Percentiles rank a stretch among this genome's conserved stretches.
Conservation (phyloP, 148 eudicot genomes). For the Fagopyrum homotropicum region DNA sequence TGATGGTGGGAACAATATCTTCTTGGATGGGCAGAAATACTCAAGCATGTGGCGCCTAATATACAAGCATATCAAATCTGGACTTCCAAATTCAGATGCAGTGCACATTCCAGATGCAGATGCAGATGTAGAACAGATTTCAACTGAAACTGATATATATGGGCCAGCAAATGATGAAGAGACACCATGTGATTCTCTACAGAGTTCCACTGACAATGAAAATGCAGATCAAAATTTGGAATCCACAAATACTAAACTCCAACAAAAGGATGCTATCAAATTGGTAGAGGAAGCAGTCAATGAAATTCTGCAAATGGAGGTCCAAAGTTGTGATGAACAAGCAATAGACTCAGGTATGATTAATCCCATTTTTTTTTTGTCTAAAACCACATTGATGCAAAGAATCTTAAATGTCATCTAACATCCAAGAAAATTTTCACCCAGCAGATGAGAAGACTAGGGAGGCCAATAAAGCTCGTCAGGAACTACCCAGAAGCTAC, state of each 20-base stretch:
- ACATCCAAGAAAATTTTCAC: not conserved
- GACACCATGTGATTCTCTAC: conserved; percentile 10
- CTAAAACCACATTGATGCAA: not conserved
- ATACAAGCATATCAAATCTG: conserved; percentile 63
- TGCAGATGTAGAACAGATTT: conserved; percentile 4
- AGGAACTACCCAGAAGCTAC: conserved; percentile 22
- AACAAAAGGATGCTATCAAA: conserved; percentile 31
- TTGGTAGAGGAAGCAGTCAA: conserved; percentile 35
- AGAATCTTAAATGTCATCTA: not conserved
- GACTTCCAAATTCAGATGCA: conserved; percentile 11
- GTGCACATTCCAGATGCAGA: conserved; percentile 10
- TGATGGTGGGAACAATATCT: conserved; percentile 12
- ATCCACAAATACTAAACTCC: conserved; percentile 17
- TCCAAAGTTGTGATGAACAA: conserved; percentile 16
- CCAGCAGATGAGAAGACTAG: conserved; percentile 1
- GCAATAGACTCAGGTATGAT: conserved; percentile 13
- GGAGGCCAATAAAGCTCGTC: conserved; percentile 12
- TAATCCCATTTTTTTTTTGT: not conserved
- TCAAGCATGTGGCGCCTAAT: conserved; percentile 84
- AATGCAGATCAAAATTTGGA: conserved; percentile 16
- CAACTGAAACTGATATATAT: conserved; percentile 1
- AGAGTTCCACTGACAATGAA: conserved; percentile 5
- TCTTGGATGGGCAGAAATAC: conserved; percentile 40
- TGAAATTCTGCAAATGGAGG: conserved; percentile 27
- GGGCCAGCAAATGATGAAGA: not conserved